These are phyloP conservation scores for Metschnikowia chrysomelidarum DNA, from an alignment of 805 yeast species.

Conservation along the genomic window DNA sequence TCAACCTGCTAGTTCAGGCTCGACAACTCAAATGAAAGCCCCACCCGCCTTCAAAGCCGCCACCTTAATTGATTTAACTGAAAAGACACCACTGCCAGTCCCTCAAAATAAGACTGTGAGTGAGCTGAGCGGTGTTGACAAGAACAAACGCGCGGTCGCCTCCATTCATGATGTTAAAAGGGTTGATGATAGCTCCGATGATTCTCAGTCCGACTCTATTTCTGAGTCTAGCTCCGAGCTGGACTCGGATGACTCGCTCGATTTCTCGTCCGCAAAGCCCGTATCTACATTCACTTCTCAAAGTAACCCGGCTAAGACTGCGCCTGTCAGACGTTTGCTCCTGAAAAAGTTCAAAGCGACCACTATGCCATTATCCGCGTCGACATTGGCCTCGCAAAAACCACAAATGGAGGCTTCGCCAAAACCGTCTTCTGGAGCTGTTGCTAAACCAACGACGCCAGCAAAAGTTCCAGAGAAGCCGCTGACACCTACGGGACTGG, in stretches of 20 bases:
- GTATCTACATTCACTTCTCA: not conserved
- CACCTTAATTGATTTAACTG: no score
- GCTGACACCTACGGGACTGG: no score
- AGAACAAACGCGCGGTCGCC: not conserved
- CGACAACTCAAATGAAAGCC: no score
- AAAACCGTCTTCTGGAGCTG: not conserved
- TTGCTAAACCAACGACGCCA: not conserved
- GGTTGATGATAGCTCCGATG: conserved; percentile 5
- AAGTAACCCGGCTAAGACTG: not conserved
- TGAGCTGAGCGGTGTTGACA: no score
- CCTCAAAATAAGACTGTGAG: no score
- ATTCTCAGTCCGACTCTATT: conserved; percentile 9
- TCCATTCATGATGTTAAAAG: not conserved
- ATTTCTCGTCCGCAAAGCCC: not conserved
- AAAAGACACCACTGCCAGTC: no score
- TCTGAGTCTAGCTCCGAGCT: conserved; percentile 10
- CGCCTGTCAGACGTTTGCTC: conserved; percentile 3
- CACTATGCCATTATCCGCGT: not conserved
- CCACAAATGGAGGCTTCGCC: not conserved
- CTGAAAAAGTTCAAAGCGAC: conserved; percentile 4
- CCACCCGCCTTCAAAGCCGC: no score
- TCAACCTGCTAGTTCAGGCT: no score
- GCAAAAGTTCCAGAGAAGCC: no score
- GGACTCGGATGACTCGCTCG: conserved; percentile 3
- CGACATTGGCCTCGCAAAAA: not conserved